Percentiles rank a stretch among this genome's conserved stretches.
These are phyloP conservation scores for Eucalyptus tenuipes DNA, from an alignment of 345 rosid genomes.

Conservation along the genomic window DNA sequence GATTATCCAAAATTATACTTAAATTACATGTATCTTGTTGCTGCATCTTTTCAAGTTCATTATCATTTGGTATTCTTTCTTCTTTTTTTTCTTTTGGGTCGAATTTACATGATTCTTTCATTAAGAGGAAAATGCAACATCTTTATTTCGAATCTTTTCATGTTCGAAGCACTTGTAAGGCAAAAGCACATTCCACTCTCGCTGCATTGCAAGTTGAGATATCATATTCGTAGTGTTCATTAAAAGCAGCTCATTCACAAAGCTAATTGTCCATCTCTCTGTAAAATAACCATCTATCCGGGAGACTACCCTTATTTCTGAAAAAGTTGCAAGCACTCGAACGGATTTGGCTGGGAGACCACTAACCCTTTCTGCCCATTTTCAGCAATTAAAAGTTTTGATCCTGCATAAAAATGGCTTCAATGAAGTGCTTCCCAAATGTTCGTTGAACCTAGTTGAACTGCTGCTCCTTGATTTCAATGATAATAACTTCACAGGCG, in stretches of 20 bases:
- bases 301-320: not conserved
- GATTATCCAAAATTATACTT: not conserved
- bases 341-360: not conserved
- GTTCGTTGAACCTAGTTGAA: not conserved
- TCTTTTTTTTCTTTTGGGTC: no score
- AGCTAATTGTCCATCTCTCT: not conserved
- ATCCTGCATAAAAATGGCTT: not conserved
- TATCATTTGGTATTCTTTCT: not conserved
- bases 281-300: not conserved
- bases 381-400: not conserved
- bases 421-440: not conserved
- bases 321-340: not conserved
- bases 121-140: not conserved
- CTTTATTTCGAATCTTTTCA: not conserved
- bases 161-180: not conserved
- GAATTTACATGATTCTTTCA: not conserved
- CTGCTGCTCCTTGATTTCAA: not conserved
- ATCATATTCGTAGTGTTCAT: not conserved
- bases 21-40: not conserved
- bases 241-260: not conserved
- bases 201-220: not conserved
- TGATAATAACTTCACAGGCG: not conserved
- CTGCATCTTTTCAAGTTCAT: not conserved
- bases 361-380: not conserved
- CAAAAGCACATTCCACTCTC: not conserved